Evolutionary conservation across 2,329 filamentous ascomycete genomes (phyloP), one percentile per base, ranked within the genome.

Genomic region (Aspergillus ochraceoroseus): DNA sequence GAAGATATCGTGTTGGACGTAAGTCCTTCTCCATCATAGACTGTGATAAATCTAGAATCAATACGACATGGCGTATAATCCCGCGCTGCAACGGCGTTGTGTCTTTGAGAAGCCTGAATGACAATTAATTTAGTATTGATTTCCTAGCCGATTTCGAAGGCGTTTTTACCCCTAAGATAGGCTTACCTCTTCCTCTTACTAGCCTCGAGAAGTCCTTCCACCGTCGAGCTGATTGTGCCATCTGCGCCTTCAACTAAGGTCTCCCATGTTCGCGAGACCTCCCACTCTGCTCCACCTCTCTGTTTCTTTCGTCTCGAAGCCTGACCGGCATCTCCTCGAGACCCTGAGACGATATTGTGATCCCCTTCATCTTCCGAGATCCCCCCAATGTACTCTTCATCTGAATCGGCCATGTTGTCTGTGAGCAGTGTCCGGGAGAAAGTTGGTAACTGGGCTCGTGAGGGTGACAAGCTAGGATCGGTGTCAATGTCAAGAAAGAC

Each of bases 21-120:
- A 96, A 75, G 61, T 98, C 92, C 66, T 96, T 96, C 65, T 96
- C 89, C 4, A 80, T 68, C 92, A 98, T 98, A 35, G 90, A 87
- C 49, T 86, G 83, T 14, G 87, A 94, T 66, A 96, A 83, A 65
- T 98, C 92, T 22, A 98, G 70, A 26, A 96, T 82, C 14, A 98
- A 74, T 41, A 96, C 81, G 34, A 96, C 70, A 66, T 98, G 90
- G n/a, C 92, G 83, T 65, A 98, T 98, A 57, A 98, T 98, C 47
- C 92, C 92, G 54, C 92, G 80, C 67, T 98, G 92, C 39, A 98
- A 73, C 8, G 92, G 92, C 32, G 90, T 96, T 18, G 92, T 96
- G 63, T 98, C 92, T 64, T 87, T 85, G 46, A 94, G 74, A 46
- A 96, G 70, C 54, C 89, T 86, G 53, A 19, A 18, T 8, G 36